A percentile compares a stretch with the other conserved stretches of the same genome.
Evolutionary conservation across 2,329 filamentous ascomycete genomes (phyloP).

Genomic region (Nectriaceae sp.): DNA sequence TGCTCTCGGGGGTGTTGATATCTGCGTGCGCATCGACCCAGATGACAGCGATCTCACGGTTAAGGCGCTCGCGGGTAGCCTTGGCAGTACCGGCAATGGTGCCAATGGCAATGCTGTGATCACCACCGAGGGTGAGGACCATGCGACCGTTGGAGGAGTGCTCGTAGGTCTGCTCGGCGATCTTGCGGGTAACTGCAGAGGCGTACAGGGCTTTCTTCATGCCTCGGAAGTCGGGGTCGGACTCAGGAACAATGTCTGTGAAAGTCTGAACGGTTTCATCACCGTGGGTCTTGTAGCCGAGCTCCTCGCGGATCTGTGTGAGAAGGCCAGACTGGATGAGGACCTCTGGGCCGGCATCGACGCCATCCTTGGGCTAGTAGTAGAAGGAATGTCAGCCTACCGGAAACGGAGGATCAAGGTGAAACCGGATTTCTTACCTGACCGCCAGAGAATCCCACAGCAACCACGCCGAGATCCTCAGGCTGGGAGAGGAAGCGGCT

Average conservation of each 20-base stretch:
- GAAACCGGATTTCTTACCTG: constrained; percentile 75
- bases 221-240: constrained; percentile 78
- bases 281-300: constrained; percentile 85
- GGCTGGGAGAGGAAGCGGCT: constrained; percentile 79
- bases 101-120: constrained; percentile 95
- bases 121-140: constrained; percentile 90
- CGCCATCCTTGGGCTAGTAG: constrained; percentile 75
- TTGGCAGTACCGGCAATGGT: constrained; percentile 86
- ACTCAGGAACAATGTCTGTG: constrained; percentile 67
- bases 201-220: constrained; percentile 95
- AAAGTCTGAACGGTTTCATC: constrained; percentile 83
- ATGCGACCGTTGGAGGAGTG: constrained; percentile 83
- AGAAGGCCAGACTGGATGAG: constrained; percentile 89
- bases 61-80: constrained; percentile 81
- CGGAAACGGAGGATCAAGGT: background rate
- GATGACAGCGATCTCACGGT: constrained; percentile 86
- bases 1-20: constrained; percentile 94
- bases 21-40: constrained; percentile 99
- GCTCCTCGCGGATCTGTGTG: constrained; percentile 77
- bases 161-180: constrained; percentile 83
- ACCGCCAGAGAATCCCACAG: constrained; percentile 94
- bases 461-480: constrained; percentile 85
- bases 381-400: constrained; percentile 8
- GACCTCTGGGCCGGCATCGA: constrained; percentile 86
- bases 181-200: constrained; percentile 77